Conservation (phyloP, 352 stramenopile species). For the Aphanomyces cochlioides region DNA sequence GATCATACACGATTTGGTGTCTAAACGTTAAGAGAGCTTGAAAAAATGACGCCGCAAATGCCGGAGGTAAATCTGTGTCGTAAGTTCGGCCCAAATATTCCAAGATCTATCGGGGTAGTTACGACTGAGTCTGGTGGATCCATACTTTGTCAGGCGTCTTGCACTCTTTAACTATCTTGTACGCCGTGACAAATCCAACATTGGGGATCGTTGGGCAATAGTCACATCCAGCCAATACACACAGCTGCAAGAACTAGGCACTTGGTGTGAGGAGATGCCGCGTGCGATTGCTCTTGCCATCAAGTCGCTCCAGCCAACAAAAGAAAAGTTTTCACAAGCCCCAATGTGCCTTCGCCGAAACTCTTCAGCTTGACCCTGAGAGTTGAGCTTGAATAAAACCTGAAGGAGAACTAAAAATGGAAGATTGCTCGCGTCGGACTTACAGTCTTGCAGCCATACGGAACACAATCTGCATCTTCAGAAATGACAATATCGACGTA, state of each 20-base stretch:
- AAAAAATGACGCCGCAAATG: conserved; percentile 52
- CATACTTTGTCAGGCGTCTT: conserved; percentile 50
- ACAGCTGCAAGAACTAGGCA: conserved; percentile 70
- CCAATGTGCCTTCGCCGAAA: conserved; percentile 77
- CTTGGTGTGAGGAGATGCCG: conserved; percentile 9
- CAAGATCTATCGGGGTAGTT: conserved; percentile 42
- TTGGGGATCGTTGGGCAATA: conserved; percentile 76
- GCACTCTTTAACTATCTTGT: conserved; percentile 61
- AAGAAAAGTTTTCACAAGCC: conserved; percentile 76
- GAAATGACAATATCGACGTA: conserved; percentile 94
- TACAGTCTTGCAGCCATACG: conserved; percentile 88
- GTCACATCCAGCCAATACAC: conserved; percentile 85
- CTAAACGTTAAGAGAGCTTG: conserved; percentile 79
- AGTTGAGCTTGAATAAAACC: conserved; percentile 93
- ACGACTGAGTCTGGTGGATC: background rate
- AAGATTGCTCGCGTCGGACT: background rate
- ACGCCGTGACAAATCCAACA: conserved; percentile 79
- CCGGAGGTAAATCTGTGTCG: conserved; percentile 35
- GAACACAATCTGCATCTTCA: conserved; percentile 95
- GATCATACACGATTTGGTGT: conserved; percentile 86
- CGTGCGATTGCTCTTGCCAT: conserved; percentile 48
- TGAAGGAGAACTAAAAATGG: conserved; percentile 26
- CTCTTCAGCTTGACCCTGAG: conserved; percentile 80
- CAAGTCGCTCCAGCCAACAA: conserved; percentile 79
- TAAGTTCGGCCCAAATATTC: conserved; percentile 53